These are phyloP conservation scores for Starmerella vaccinii DNA, from an alignment of 805 yeast species.

Conservation along the genomic window DNA sequence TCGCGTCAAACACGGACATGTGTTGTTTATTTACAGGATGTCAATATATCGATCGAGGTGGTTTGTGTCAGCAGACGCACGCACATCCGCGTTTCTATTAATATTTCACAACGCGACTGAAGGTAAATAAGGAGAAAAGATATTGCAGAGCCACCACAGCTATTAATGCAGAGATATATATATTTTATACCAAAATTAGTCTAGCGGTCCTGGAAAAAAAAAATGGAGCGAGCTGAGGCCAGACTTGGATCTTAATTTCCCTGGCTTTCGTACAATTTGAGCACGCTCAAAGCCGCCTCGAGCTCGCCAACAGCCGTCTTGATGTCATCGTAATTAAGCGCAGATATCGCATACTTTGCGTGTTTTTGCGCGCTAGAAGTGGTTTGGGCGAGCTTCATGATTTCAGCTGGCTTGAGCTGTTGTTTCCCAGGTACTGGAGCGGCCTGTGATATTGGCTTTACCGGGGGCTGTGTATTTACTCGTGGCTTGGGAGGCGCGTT, in stretches of 20 bases:
- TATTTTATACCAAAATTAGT: too few species aligned
- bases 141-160: too few species aligned
- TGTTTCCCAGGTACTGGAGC: neutral
- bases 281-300: conserved; percentile 37
- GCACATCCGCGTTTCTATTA: too few species aligned
- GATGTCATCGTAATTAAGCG: conserved; percentile 58
- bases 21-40: neutral
- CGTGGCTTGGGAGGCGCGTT: conserved; percentile 5
- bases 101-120: too few species aligned
- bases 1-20: conserved; percentile 11
- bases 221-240: too few species aligned
- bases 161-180: too few species aligned
- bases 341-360: conserved; percentile 63
- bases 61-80: neutral
- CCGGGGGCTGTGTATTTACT: neutral
- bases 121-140: too few species aligned
- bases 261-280: conserved; percentile 16
- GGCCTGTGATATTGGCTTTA: conserved; percentile 6
- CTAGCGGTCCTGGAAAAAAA: too few species aligned
- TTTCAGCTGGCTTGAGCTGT: conserved; percentile 13
- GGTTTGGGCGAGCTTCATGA: conserved; percentile 32
- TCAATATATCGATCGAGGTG: neutral
- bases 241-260: neutral
- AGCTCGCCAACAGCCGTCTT: conserved; percentile 54
- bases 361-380: conserved; percentile 45